Percentiles rank a stretch among this genome's conserved stretches.
phyloP scores from a whole-genome alignment of 305 asterid species.

The Solanum hybrid region DNA sequence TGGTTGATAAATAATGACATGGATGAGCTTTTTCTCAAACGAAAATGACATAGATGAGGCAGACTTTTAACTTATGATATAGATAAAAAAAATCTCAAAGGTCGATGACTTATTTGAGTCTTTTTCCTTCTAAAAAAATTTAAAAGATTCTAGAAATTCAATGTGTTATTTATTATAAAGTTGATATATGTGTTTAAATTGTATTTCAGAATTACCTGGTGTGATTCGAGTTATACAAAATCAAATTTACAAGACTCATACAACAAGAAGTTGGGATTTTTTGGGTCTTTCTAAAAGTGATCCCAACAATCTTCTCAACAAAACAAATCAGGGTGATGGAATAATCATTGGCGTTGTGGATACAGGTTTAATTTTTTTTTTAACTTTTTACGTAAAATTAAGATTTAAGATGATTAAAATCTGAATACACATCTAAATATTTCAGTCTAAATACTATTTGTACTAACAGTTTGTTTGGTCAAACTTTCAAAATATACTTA shows the following conservation, averaged over 20 bases:
- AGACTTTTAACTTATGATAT: neutral
- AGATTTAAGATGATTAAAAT: neutral
- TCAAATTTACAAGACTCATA: conserved; percentile 22
- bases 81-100: neutral
- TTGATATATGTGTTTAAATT: neutral
- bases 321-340: conserved; percentile 32
- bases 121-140: too few relatives aligned
- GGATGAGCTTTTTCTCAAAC: neutral
- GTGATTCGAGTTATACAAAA: conserved; percentile 30
- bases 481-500: neutral
- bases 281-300: conserved; percentile 21
- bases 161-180: neutral
- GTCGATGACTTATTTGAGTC: neutral
- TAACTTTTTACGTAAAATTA: too few relatives aligned
- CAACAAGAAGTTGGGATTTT: conserved; percentile 47
- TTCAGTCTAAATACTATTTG: neutral
- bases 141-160: neutral
- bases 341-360: conserved; percentile 36
- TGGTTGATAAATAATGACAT: too few relatives aligned
- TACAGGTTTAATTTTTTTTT: conserved; percentile 14
- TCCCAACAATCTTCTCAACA: conserved; percentile 12
- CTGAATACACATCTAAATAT: neutral
- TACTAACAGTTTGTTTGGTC: neutral
- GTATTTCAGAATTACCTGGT: conserved; percentile 21
- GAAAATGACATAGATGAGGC: neutral